Base-by-base conservation (phyloP, 75 land plant genomes). In the Pinus tabuliformis region DNA sequence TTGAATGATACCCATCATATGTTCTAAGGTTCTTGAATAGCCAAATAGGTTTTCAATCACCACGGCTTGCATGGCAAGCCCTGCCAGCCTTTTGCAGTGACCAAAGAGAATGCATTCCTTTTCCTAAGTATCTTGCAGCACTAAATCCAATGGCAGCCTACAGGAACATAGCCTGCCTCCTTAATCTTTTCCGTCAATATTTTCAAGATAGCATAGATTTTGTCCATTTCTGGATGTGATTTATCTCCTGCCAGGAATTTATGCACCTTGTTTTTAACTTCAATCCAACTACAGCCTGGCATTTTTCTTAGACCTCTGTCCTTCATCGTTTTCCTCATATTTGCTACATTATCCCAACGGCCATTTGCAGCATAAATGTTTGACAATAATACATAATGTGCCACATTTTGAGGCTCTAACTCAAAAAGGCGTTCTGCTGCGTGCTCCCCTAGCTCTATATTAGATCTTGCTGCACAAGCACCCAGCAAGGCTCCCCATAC, bases 401-500 rank as follows among this genome's bases (percentile, higher is more conserved):
- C 42, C 33, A 39, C 33, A 33, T 65, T 65, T 18, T 65, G 15
- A 65, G 70, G 36, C 16, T 65, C 70, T 65, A 65, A 65, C 42
- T 65, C 70, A 15, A 65, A 39, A 15, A 65, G 70, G 8, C 33
- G 42, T 28, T 36, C 36, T 65, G 39, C 70, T 20, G 36, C 70
- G 15, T 17, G 45, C 57, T 52, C 59, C 17, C 76, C 76, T 3
- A 74, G 58, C 61, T 74, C 76, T 22, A 59, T 74, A 30, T 74
- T 59, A 54, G 26, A 57, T 12, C 57, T 17, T 42, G 54, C 54
- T 26, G 16, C 57, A 21, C 62, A 74, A 21, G 61, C 58, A 59
- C 30, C 30, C 9, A 74, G 76, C 58, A 74, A 59, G 16, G 61
- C 36, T 5, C 42, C 60, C 62, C 76, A 74, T 59, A 57, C 76